Base-by-base conservation (phyloP, 352 stramenopile species). In the Phytophthora lateralis region DNA sequence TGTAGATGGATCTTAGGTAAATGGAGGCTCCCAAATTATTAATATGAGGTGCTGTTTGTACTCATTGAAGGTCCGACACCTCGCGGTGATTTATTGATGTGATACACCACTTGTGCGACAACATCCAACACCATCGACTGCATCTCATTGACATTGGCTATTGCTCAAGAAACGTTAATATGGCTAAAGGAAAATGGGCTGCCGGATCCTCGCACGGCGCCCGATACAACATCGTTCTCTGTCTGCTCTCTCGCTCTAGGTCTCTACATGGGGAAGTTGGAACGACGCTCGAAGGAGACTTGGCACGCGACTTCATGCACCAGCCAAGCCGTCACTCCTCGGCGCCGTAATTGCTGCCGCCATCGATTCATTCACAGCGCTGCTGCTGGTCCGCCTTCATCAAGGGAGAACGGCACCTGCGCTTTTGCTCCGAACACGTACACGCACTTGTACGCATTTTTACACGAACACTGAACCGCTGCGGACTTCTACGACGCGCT, bases 401-500 rank as follows among this genome's bases (percentile, higher is more conserved):
- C 49, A 20, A 51, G 11, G 15, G 24, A 56, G 15, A 55, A 60
- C 34, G 17, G 44, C 47, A 20, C 30, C 46, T 27, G 63, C 48
- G 48, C 55, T 29, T 48, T 62, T 56, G 54, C 45, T 66, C 41
- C 59, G 50, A 65, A 64, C 44, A 62, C 44, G 53, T 57, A 66
- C 56, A 65, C 67, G 55, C 61, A 75, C 41, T 64, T 63, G 66
- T 55, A 75, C 62, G 66, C 60, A 71, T 64, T 71, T 68, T 26
- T 44, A 44, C 37, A 76, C 52, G 56, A 71, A 65, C 59, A 74
- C 26, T 58, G 56, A 62, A 69, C 42, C 54, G 54, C 39, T 53
- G 29, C 43, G 14, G 21, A 66, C 37, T 32, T 53, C 64, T 90
- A 91, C 63, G 82, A 90, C 51, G 82, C 82, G 51, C 82, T 91